A percentile compares a stretch with the other conserved stretches of the same genome.
phyloP scores from a whole-genome alignment of 768 basidiomycete species.

The Russula sp. region DNA sequence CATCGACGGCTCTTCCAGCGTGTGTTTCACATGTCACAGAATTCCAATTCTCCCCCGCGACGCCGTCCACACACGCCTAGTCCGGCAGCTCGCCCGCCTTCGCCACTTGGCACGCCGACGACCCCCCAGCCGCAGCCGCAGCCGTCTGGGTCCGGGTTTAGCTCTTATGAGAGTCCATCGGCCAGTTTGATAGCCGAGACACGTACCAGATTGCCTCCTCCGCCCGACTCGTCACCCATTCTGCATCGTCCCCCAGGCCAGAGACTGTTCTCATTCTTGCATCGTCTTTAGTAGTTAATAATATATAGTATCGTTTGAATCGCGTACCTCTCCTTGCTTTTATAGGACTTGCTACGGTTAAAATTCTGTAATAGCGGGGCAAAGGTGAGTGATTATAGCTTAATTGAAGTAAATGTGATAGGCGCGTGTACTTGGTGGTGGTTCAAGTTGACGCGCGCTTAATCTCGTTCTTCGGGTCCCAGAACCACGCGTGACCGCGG shows the following conservation, averaged over 20 bases:
- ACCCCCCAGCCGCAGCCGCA: not conserved
- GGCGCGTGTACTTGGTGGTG: too few relatives aligned
- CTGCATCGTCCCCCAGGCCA: constrained; percentile 18
- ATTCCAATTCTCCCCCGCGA: not conserved
- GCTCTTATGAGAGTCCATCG: not conserved
- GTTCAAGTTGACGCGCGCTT: too few relatives aligned
- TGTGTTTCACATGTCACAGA: not conserved
- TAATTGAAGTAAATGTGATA: too few relatives aligned
- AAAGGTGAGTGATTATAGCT: too few relatives aligned
- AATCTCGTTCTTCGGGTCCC: too few relatives aligned
- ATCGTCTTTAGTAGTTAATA: not conserved
- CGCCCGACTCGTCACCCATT: constrained; percentile 6
- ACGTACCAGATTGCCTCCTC: constrained; percentile 21
- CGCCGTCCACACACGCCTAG: not conserved
- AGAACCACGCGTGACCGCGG: too few relatives aligned
- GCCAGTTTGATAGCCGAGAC: constrained; percentile 14
- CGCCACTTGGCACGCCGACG: not conserved
- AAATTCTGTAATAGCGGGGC: not conserved
- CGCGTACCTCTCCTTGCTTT: not conserved
- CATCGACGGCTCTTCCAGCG: constrained; percentile 1
- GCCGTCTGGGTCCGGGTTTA: not conserved
- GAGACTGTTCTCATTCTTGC: constrained; percentile 7
- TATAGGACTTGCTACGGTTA: not conserved
- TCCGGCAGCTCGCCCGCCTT: not conserved
- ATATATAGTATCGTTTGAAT: not conserved